phyloP scores from a whole-genome alignment of 202 grass and related monocot species.

The Dendrocalamus latiflorus region DNA sequence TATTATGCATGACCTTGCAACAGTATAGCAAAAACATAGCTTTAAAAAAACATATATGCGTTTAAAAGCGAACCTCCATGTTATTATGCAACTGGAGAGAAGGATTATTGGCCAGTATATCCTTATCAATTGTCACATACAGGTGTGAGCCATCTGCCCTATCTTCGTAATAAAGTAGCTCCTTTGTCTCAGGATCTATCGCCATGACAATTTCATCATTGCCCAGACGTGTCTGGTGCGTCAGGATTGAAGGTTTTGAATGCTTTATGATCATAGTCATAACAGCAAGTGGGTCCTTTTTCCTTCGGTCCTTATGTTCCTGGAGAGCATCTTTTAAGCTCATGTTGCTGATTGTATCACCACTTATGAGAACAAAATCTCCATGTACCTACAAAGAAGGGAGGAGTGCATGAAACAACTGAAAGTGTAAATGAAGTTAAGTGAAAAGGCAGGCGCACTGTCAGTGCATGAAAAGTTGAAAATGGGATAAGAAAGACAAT shows the following conservation, averaged over 20 bases:
- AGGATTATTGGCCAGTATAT: constrained; percentile 68
- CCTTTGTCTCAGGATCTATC: constrained; percentile 77
- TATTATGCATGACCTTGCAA: not conserved
- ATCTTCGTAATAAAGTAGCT: constrained; percentile 85
- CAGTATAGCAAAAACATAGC: not conserved
- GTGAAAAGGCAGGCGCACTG: not conserved
- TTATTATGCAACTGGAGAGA: constrained; percentile 69
- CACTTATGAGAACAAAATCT: constrained; percentile 92
- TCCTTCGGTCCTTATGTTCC: constrained; percentile 83
- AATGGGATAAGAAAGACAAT: not conserved
- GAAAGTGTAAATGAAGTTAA: not conserved
- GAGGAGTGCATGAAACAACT: constrained; percentile 20
- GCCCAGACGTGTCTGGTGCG: constrained; percentile 69
- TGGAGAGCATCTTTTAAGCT: constrained; percentile 71
- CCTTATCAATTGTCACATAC: constrained; percentile 70
- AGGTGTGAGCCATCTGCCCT: constrained; percentile 46
- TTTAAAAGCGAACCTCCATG: constrained; percentile 67
- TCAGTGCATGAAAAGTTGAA: not conserved
- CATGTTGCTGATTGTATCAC: constrained; percentile 94
- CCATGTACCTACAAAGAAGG: constrained; percentile 74
- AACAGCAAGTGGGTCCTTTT: constrained; percentile 80
- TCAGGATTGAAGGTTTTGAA: constrained; percentile 69
- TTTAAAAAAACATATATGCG: not conserved
- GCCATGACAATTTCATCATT: constrained; percentile 84
- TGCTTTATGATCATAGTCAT: constrained; percentile 95